Percentiles rank a stretch among this genome's conserved stretches.
phyloP scores from a whole-genome alignment of 2,329 filamentous ascomycete species.

The Penicillium sp. region DNA sequence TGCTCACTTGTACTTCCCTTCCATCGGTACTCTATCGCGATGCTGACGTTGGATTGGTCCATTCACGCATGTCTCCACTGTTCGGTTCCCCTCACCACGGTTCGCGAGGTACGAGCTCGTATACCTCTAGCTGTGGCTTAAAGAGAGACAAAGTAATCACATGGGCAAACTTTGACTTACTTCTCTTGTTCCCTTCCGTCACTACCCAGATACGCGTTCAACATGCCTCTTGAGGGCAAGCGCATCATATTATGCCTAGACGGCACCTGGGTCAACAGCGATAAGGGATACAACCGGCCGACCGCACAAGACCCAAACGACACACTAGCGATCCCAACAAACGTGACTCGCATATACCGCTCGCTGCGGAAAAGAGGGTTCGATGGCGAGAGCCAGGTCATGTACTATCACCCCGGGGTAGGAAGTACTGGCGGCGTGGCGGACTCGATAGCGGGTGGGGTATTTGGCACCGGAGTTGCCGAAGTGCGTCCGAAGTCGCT shows the following conservation, averaged over 20 bases:
- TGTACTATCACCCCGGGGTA: constrained; percentile 20
- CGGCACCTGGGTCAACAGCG: constrained; percentile 22
- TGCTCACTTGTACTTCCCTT: background rate
- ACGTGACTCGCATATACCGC: constrained; percentile 19
- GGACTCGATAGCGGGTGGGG: constrained; percentile 15
- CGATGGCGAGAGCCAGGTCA: constrained; percentile 13
- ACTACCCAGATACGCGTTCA: background rate
- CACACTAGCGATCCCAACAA: constrained; percentile 15
- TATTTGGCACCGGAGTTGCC: constrained; percentile 17
- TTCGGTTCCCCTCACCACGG: background rate
- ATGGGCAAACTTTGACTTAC: background rate
- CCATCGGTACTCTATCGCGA: background rate
- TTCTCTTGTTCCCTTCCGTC: background rate
- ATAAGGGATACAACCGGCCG: constrained; percentile 17
- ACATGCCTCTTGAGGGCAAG: constrained; percentile 12
- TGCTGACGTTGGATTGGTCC: background rate
- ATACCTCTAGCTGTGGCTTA: background rate
- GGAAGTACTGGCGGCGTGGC: constrained; percentile 13
- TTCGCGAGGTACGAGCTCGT: background rate
- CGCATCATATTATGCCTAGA: constrained; percentile 19
- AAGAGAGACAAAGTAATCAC: background rate
- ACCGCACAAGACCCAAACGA: constrained; percentile 14
- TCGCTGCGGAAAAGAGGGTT: constrained; percentile 12
- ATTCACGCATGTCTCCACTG: background rate
- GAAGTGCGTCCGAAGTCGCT: constrained; percentile 10